phyloP scores from a whole-genome alignment of 106 monocot species.

The Hemerocallis citrina region DNA sequence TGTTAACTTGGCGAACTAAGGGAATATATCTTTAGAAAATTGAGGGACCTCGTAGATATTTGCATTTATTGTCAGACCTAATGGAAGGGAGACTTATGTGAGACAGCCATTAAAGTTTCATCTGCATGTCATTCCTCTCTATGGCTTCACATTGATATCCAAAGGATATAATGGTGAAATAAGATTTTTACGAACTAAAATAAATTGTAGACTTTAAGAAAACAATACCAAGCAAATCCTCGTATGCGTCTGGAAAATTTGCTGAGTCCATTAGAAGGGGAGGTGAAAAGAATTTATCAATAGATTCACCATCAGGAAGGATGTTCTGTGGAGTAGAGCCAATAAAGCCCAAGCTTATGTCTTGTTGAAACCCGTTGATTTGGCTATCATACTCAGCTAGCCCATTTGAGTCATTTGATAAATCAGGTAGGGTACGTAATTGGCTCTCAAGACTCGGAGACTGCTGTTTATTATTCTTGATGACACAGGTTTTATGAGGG shows the following conservation, averaged over 20 bases:
- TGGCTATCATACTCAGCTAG: not conserved
- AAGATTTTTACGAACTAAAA: not conserved
- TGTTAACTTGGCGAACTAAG: too few relatives aligned
- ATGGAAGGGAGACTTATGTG: too few relatives aligned
- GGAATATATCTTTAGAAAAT: too few relatives aligned
- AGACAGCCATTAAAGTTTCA: too few relatives aligned
- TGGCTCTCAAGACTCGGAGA: constrained; percentile 7
- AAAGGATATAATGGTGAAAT: not conserved
- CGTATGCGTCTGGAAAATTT: constrained; percentile 40
- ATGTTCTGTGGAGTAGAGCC: not conserved
- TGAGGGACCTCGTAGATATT: too few relatives aligned
- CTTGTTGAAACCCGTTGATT: not conserved
- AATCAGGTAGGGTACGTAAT: constrained; percentile 1
- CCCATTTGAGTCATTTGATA: constrained; percentile 11
- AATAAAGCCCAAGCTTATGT: not conserved
- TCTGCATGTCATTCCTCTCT: not conserved
- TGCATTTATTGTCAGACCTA: too few relatives aligned
- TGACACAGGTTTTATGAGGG: constrained; percentile 10
- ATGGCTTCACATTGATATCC: not conserved
- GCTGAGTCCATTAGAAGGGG: constrained; percentile 40
- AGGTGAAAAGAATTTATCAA: constrained; percentile 60
- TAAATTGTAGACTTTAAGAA: constrained; percentile 1
- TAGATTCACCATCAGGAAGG: constrained; percentile 23
- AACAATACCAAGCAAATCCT: constrained; percentile 60
- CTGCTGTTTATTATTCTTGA: constrained; percentile 5